Evolutionary conservation across 805 yeast species (phyloP), one percentile per base, ranked within the genome.

Genomic region (Saturnispora quitensis): DNA sequence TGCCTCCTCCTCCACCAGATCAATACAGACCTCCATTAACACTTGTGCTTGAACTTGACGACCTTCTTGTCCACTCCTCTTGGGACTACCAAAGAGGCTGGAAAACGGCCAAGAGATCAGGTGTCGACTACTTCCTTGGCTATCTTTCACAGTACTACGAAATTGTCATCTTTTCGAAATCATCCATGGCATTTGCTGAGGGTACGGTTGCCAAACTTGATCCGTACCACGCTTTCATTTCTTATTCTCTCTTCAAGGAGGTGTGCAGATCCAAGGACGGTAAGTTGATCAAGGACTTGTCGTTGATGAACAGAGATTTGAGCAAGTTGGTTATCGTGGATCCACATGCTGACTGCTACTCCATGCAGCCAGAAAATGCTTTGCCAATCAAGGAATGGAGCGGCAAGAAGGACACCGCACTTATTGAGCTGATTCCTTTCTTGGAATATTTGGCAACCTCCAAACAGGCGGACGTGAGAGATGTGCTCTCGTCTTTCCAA

Each of bases 81-180:
- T 93, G 99, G 99, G 79, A 87, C 52, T 80, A 88, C 59, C 81
- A 87, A 68, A 76, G 81, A 65, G 99, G 99, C 50, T 93, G 99
- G 99, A 84, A 93, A 72, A 91, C 97, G 15, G 98, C 96, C 31
- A 93, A 93, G 75, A 88, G 99, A 73, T 98, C 99, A 34, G 99
- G 99, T 56, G 82, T 89, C 55, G 99, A 95, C 69, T 93, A 93
- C 74, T 93, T 93, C 72, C 73, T 93, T 65, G 96, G 95, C 28
- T 93, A 93, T 70, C 74, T 93, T 60, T 86, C 97, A 7, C 96
- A 88, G 71, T 91, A 89, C 74, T 93, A 91, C 70, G 99, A 93
- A 73, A 84, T 93, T 65, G 98, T 93, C 50, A 72, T 95, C 45
- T 93, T 93, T 67, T 81, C 91, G 34, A 82, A 89, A 55, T 87